These are phyloP conservation scores for Taphrina confusa DNA, from an alignment of 1,139 yeast genomes.

Conservation along the genomic window DNA sequence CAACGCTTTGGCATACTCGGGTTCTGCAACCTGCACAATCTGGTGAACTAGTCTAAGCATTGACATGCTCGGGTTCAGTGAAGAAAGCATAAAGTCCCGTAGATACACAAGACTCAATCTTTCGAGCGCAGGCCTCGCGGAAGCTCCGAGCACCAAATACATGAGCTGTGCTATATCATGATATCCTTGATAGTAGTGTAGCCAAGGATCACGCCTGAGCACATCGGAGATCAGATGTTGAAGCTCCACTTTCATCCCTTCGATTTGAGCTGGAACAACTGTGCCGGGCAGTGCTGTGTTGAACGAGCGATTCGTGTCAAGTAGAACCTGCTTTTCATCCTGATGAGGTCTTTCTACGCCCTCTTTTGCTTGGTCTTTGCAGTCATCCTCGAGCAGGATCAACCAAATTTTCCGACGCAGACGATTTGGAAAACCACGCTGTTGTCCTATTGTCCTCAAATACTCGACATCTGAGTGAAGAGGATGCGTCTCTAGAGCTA, in stretches of 20 bases:
- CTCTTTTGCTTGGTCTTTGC: not conserved
- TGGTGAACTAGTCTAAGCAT: conserved; percentile 68
- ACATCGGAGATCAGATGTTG: conserved; percentile 56
- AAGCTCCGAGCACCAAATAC: conserved; percentile 54
- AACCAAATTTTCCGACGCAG: conserved; percentile 12
- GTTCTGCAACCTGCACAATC: conserved; percentile 56
- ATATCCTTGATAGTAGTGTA: conserved; percentile 84
- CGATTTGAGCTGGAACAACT: conserved; percentile 39
- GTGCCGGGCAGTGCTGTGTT: conserved; percentile 40
- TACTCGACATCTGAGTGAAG: conserved; percentile 5
- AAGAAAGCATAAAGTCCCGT: conserved; percentile 79
- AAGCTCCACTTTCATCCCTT: conserved; percentile 49
- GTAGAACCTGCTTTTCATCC: conserved; percentile 73
- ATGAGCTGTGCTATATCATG: conserved; percentile 80
- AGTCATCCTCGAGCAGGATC: conserved; percentile 11
- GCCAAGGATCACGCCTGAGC: conserved; percentile 60
- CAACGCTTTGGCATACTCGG: conserved; percentile 54
- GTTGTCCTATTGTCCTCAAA: conserved; percentile 7
- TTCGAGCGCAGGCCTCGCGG: conserved; percentile 55
- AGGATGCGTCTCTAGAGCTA: not conserved
- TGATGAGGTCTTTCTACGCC: not conserved
- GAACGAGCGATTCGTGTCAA: conserved; percentile 76
- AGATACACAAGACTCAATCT: conserved; percentile 61
- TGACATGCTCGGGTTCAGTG: conserved; percentile 64
- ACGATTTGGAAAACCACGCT: conserved; percentile 7